Evolutionary conservation across 352 stramenopile genomes (phyloP).

Genomic region (Aphanomyces astaci): DNA sequence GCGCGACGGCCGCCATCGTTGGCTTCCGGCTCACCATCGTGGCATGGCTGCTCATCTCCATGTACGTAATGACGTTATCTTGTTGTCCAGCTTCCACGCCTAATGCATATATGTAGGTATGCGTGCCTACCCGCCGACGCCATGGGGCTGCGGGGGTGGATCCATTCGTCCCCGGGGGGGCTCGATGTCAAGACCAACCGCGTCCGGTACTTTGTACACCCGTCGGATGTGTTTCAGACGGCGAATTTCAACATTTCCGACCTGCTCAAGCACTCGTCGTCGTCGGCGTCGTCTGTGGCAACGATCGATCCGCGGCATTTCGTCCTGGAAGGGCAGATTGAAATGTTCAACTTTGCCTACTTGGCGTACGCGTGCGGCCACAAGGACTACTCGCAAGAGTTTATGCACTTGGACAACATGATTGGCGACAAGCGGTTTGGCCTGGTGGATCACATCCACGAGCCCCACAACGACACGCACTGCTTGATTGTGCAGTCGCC

Average conservation of each 20-base stretch:
- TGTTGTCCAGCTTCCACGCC: not conserved
- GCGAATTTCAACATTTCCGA: constrained; percentile 3
- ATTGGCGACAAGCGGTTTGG: constrained; percentile 28
- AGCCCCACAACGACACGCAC: constrained; percentile 35
- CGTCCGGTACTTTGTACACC: constrained; percentile 38
- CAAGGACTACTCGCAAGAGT: constrained; percentile 31
- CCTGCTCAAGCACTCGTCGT: constrained; percentile 29
- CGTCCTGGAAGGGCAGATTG: constrained; percentile 34
- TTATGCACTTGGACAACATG: constrained; percentile 27
- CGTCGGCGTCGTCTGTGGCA: too few species aligned
- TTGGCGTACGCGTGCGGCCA: constrained; percentile 38
- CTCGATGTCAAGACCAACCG: constrained; percentile 8
- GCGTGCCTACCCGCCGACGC: constrained; percentile 28
- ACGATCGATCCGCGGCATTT: constrained; percentile 31
- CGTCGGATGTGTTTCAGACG: constrained; percentile 30
- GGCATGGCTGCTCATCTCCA: constrained; percentile 29
- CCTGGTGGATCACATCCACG: constrained; percentile 32
- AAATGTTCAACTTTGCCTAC: constrained; percentile 42
- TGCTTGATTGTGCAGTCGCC: constrained; percentile 31
- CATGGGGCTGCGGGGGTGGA: constrained; percentile 25
- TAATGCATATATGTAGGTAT: not conserved
- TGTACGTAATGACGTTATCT: constrained; percentile 28
- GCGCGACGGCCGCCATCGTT: constrained; percentile 29
- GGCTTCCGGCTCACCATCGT: constrained; percentile 30
- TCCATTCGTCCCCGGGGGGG: not conserved